Evolutionary conservation across 2,329 filamentous ascomycete genomes (phyloP).

Genomic region (Bipolaris zeicola): DNA sequence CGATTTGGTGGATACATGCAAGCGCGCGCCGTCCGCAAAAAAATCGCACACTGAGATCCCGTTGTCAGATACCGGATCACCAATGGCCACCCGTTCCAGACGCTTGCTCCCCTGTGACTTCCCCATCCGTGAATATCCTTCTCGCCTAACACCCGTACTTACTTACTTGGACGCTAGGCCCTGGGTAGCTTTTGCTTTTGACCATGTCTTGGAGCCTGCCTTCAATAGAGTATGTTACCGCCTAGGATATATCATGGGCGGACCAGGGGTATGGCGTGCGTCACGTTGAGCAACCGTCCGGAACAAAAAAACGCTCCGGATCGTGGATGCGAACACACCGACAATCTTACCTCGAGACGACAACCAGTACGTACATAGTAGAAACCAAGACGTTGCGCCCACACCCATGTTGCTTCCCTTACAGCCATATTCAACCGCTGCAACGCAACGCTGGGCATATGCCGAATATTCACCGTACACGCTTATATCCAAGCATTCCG

Average conservation of each 20-base stretch:
- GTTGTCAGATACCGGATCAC: conserved; percentile 3
- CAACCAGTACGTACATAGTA: neutral
- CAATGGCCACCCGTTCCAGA: neutral
- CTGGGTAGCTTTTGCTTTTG: conserved; percentile 1
- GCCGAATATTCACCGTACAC: conserved; percentile 5
- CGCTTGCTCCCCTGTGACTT: neutral
- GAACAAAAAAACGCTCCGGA: neutral
- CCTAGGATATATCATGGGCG: too few species aligned
- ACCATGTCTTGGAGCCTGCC: neutral
- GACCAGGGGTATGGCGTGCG: neutral
- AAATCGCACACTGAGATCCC: conserved; percentile 11
- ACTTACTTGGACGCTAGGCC: too few species aligned
- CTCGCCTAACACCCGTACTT: neutral
- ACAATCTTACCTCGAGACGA: conserved; percentile 5
- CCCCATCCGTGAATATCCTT: neutral
- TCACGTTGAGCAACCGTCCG: neutral
- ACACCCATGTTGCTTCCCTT: neutral
- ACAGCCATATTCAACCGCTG: neutral
- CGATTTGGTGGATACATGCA: conserved; percentile 8
- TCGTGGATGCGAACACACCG: conserved; percentile 4
- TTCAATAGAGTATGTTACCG: neutral
- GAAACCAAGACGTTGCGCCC: neutral
- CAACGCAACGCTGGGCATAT: neutral
- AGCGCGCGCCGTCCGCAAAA: conserved; percentile 5
- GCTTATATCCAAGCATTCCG: neutral